phyloP scores from a whole-genome alignment of 1,284 basidiomycete species.

The Rhodotorula sp. region DNA sequence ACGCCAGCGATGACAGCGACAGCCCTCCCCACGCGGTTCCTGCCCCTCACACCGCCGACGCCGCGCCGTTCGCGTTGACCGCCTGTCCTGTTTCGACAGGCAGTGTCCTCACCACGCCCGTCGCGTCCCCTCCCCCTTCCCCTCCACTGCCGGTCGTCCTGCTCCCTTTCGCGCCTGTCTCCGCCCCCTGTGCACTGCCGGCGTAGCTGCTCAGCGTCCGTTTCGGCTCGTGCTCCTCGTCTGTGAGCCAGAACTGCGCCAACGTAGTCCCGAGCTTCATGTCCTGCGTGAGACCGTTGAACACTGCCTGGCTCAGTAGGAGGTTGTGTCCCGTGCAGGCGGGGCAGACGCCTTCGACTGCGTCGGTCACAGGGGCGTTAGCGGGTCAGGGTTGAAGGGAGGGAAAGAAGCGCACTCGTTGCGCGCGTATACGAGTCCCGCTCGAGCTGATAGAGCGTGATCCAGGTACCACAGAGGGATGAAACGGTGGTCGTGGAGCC shows the following conservation, averaged over 20 bases:
- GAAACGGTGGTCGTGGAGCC: constrained; percentile 3
- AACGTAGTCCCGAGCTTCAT: constrained; percentile 28
- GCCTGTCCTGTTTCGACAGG: not conserved
- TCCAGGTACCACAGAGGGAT: constrained; percentile 14
- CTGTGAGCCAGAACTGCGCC: constrained; percentile 26
- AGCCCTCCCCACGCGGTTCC: not conserved
- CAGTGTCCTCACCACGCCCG: not conserved
- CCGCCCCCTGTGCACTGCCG: not conserved
- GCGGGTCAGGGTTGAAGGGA: not conserved
- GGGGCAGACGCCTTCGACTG: constrained; percentile 26
- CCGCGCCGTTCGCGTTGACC: not conserved
- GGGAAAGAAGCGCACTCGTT: constrained; percentile 11
- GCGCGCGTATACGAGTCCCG: constrained; percentile 13
- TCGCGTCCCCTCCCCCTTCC: not conserved
- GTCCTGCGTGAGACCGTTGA: constrained; percentile 15
- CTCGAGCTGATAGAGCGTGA: constrained; percentile 31
- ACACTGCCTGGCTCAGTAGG: constrained; percentile 1
- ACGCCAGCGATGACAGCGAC: not conserved
- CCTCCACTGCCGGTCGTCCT: too few relatives aligned
- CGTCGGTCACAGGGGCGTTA: not conserved
- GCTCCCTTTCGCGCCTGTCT: not conserved
- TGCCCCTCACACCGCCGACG: not conserved
- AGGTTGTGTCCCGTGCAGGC: constrained; percentile 21
- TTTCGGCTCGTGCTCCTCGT: constrained; percentile 5
- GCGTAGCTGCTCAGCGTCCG: constrained; percentile 1